Conservation (phyloP, 345 rosid species). For the Raphanus raphanistrum region DNA sequence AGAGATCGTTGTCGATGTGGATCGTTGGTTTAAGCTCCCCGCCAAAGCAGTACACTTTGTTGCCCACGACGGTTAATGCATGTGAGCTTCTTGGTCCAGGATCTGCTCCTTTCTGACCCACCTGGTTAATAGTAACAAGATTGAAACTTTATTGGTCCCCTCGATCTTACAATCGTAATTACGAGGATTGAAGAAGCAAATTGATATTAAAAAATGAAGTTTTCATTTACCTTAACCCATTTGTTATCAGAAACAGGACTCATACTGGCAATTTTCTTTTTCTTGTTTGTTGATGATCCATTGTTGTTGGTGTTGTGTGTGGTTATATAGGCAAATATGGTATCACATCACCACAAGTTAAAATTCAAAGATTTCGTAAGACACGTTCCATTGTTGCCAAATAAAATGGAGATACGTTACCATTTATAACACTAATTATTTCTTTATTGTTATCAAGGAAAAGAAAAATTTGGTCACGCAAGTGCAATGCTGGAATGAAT, state of each 20-base stretch:
- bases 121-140: slow-evolving; percentile 7
- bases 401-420: slow-evolving; percentile 21
- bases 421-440: neutral
- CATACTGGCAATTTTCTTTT: neutral
- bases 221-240: slow-evolving; percentile 28
- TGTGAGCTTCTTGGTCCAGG: slow-evolving; percentile 44
- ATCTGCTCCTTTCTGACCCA: slow-evolving; percentile 31
- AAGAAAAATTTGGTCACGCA: neutral
- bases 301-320: neutral
- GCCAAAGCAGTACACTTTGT: slow-evolving; percentile 39
- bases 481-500: neutral
- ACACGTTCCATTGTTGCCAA: neutral
- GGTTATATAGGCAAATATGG: slow-evolving; percentile 3
- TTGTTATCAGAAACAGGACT: slow-evolving; percentile 23
- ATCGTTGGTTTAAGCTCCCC: slow-evolving; percentile 42
- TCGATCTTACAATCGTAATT: neutral
- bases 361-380: slow-evolving; percentile 5
- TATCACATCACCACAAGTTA: slow-evolving; percentile 7
- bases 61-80: slow-evolving; percentile 31
- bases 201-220: neutral
- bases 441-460: neutral
- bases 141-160: neutral
- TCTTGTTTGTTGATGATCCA: too few species aligned
- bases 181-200: neutral
- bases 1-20: slow-evolving; percentile 36